These are phyloP conservation scores for Micromonas commoda DNA, from an alignment of 139 green algal genomes.

Conservation along the genomic window DNA sequence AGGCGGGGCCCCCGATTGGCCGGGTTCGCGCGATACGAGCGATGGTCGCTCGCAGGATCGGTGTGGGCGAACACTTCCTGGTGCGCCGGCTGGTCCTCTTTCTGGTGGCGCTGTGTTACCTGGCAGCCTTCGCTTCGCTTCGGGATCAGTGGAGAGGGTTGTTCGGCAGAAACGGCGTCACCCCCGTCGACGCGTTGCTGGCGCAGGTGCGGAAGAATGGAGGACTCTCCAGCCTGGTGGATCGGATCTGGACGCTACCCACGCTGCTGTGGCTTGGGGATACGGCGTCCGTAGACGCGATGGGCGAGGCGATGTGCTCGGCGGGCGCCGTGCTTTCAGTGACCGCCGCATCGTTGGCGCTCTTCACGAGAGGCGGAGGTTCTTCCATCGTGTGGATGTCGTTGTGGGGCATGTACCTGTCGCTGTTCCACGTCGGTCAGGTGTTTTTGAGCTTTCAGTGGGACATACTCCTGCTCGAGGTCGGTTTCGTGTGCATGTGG, in stretches of 20 bases:
- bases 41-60: too few relatives aligned
- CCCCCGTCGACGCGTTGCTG: neutral
- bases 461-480: constrained; percentile 40
- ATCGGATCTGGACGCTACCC: neutral
- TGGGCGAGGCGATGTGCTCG: neutral
- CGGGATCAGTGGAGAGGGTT: neutral
- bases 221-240: neutral
- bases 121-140: constrained; percentile 1
- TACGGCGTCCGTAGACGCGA: neutral
- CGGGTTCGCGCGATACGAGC: too few relatives aligned
- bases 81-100: neutral
- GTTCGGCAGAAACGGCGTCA: neutral
- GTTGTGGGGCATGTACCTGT: constrained; percentile 24
- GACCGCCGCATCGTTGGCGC: neutral
- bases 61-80: neutral
- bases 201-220: neutral
- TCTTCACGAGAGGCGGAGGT: neutral
- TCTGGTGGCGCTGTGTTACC: neutral
- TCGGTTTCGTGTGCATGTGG: constrained; percentile 17
- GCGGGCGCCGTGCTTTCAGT: neutral
- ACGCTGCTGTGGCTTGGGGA: neutral
- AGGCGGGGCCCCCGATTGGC: too few relatives aligned
- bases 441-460: constrained; percentile 40
- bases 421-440: constrained; percentile 17
- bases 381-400: neutral